phyloP scores from a whole-genome alignment of 2,329 filamentous ascomycete genomes.

The Septoria linicola region DNA sequence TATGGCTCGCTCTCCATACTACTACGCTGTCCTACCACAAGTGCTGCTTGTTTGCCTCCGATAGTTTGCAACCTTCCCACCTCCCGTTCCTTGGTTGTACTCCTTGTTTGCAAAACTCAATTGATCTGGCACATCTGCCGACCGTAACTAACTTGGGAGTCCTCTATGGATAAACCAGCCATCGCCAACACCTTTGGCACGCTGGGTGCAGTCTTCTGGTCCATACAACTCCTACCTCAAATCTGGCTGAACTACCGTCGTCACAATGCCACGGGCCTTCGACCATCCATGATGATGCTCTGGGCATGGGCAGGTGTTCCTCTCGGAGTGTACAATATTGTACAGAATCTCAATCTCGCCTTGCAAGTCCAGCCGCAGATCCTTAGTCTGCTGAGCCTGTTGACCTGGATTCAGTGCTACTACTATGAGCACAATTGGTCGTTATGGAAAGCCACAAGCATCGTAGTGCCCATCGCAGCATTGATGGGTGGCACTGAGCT shows the following conservation, averaged over 20 bases:
- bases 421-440: conserved; percentile 60
- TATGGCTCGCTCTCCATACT: too few species aligned
- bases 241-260: conserved; percentile 67
- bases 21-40: neutral
- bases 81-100: too few species aligned
- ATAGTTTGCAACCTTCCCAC: too few species aligned
- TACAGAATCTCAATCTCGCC: conserved; percentile 54
- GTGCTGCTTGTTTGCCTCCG: neutral
- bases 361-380: conserved; percentile 58
- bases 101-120: too few species aligned
- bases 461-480: conserved; percentile 53
- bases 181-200: conserved; percentile 59
- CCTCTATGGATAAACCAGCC: conserved; percentile 25
- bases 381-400: conserved; percentile 52
- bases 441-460: conserved; percentile 48
- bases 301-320: conserved; percentile 69
- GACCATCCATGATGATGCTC: conserved; percentile 70
- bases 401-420: conserved; percentile 58
- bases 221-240: conserved; percentile 67
- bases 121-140: too few species aligned
- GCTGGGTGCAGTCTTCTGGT: conserved; percentile 64
- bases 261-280: conserved; percentile 64
- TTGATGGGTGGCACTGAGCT: conserved; percentile 61
- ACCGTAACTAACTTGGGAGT: too few species aligned
- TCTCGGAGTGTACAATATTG: conserved; percentile 61